A percentile compares a stretch with the other conserved stretches of the same genome.
Evolutionary conservation across 2,329 filamentous ascomycete species (phyloP).

Genomic region (Aspergillus oerlinghausenensis): DNA sequence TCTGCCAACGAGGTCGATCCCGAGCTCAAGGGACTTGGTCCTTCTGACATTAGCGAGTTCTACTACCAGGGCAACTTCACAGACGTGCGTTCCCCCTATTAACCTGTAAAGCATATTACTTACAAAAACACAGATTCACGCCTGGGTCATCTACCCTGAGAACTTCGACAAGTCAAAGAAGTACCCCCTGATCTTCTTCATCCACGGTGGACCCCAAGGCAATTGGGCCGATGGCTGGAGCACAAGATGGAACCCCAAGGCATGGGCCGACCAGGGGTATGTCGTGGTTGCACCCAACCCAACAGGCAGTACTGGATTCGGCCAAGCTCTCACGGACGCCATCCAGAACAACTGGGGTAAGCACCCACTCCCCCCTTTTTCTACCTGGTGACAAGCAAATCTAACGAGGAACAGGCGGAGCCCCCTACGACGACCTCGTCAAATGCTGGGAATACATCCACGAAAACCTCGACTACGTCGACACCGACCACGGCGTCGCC

Average conservation of each 20-base stretch:
- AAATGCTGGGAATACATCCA: slow-evolving; percentile 69
- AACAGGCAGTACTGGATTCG: slow-evolving; percentile 78
- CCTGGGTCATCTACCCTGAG: slow-evolving; percentile 41
- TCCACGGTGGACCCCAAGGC: slow-evolving; percentile 79
- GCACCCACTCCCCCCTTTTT: not conserved
- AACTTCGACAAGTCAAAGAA: slow-evolving; percentile 65
- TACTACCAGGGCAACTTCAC: slow-evolving; percentile 35
- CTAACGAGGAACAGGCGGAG: slow-evolving; percentile 18
- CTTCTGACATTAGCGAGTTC: slow-evolving; percentile 34
- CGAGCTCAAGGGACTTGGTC: slow-evolving; percentile 32
- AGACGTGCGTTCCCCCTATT: slow-evolving; percentile 20
- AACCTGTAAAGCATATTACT: not conserved
- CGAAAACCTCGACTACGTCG: slow-evolving; percentile 33
- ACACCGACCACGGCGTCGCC: slow-evolving; percentile 36
- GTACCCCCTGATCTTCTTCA: slow-evolving; percentile 73
- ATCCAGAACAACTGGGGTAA: slow-evolving; percentile 76
- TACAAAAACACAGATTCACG: slow-evolving; percentile 29
- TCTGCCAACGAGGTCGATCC: slow-evolving; percentile 38
- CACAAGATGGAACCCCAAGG: slow-evolving; percentile 78
- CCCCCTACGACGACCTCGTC: slow-evolving; percentile 76
- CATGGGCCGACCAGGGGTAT: slow-evolving; percentile 85
- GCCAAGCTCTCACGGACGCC: slow-evolving; percentile 69
- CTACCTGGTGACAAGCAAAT: not conserved
- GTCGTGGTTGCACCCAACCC: slow-evolving; percentile 78
- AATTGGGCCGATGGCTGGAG: slow-evolving; percentile 73